Conservation (phyloP, 2,329 filamentous ascomycete species). For the Stachybotrys echinatus region DNA sequence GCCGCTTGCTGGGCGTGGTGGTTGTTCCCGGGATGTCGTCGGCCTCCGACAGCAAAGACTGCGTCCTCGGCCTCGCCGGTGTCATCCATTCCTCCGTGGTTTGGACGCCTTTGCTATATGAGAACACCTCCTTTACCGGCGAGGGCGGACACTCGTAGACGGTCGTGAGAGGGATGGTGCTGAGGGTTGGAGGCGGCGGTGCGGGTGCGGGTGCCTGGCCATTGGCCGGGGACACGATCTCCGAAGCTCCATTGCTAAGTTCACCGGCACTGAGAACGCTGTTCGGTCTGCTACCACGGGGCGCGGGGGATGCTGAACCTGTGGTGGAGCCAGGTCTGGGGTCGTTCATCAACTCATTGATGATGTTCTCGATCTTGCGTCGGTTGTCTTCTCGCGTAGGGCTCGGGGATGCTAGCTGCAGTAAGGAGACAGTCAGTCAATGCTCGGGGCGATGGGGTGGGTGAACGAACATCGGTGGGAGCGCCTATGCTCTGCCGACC, state of each 20-base stretch:
- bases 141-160: slow-evolving; percentile 77
- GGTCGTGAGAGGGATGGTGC: slow-evolving; percentile 67
- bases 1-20: slow-evolving; percentile 62
- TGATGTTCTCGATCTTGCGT: slow-evolving; percentile 77
- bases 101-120: slow-evolving; percentile 96
- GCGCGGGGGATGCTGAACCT: slow-evolving; percentile 59
- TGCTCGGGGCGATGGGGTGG: slow-evolving; percentile 9
- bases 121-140: slow-evolving; percentile 77
- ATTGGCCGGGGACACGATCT: slow-evolving; percentile 41
- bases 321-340: slow-evolving; percentile 66
- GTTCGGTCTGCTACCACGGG: slow-evolving; percentile 71
- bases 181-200: slow-evolving; percentile 60
- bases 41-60: slow-evolving; percentile 48
- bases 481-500: slow-evolving; percentile 64
- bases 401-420: slow-evolving; percentile 57
- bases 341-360: slow-evolving; percentile 77
- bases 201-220: slow-evolving; percentile 16
- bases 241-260: slow-evolving; percentile 69
- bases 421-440: slow-evolving; percentile 7
- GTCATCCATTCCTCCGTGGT: slow-evolving; percentile 71
- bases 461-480: slow-evolving; percentile 61
- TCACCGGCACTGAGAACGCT: slow-evolving; percentile 81
- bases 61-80: slow-evolving; percentile 39
- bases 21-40: slow-evolving; percentile 52
- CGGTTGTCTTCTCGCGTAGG: slow-evolving; percentile 64